phyloP scores from a whole-genome alignment of 805 yeast genomes.

The Candida hispaniensis region DNA sequence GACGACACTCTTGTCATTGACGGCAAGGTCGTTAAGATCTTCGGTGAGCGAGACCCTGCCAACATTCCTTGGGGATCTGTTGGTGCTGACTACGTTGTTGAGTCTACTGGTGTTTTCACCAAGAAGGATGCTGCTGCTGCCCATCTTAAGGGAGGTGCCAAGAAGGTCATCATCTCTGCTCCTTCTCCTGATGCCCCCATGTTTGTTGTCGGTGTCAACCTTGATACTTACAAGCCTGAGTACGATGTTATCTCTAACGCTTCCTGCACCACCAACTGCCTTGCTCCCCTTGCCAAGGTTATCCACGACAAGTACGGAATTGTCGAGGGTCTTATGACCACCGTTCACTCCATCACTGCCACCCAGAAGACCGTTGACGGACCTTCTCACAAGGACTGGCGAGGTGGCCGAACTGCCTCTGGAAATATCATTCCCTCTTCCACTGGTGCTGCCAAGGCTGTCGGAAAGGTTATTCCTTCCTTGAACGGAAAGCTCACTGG shows the following conservation, averaged over 20 bases:
- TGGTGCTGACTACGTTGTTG: constrained; percentile 79
- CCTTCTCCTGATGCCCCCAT: constrained; percentile 91
- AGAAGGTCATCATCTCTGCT: constrained; percentile 90
- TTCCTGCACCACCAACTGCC: constrained; percentile 92
- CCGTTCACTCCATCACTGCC: constrained; percentile 92
- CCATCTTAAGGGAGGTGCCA: constrained; percentile 85
- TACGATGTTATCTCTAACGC: constrained; percentile 78
- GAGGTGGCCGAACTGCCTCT: constrained; percentile 90
- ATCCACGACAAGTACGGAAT: constrained; percentile 77
- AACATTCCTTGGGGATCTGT: constrained; percentile 77
- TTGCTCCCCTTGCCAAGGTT: constrained; percentile 90
- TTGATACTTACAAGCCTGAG: constrained; percentile 64
- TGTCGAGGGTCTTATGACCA: constrained; percentile 90
- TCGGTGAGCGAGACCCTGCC: constrained; percentile 78
- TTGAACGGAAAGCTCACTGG: constrained; percentile 91
- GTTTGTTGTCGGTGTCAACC: constrained; percentile 90
- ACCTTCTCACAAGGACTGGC: constrained; percentile 96
- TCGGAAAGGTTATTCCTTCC: constrained; percentile 87
- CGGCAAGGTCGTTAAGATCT: constrained; percentile 55
- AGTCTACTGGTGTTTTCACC: constrained; percentile 94
- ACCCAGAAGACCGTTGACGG: constrained; percentile 96
- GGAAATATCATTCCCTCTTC: constrained; percentile 93
- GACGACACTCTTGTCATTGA: constrained; percentile 54
- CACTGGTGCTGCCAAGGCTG: constrained; percentile 97
- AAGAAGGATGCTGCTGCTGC: constrained; percentile 66